Conservation (phyloP, 2,329 filamentous ascomycete genomes). For the Coniochaeta sp. region DNA sequence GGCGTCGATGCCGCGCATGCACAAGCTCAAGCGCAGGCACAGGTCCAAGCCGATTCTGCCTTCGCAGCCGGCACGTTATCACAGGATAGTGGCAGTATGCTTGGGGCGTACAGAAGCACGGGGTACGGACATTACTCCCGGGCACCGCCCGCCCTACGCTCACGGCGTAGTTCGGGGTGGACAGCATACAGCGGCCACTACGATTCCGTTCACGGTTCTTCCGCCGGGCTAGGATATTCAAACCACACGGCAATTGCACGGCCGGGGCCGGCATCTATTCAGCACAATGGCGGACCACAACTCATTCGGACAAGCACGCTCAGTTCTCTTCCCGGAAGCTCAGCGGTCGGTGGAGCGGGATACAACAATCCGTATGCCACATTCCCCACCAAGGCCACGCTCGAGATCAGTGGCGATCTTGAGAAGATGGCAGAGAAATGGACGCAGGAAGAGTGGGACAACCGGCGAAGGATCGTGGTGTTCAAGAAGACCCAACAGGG, state of each 20-base stretch:
- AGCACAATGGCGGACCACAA: conserved; percentile 38
- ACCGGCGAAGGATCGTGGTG: conserved; percentile 76
- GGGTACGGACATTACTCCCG: conserved; percentile 42
- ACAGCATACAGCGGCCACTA: conserved; percentile 29
- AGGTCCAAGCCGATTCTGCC: conserved; percentile 24
- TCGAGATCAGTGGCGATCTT: conserved; percentile 82
- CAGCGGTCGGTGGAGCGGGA: conserved; percentile 28
- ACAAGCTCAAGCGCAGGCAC: conserved; percentile 28
- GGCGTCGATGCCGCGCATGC: conserved; percentile 41
- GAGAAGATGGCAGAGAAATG: conserved; percentile 77
- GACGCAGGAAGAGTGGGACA: conserved; percentile 73
- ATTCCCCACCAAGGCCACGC: conserved; percentile 74
- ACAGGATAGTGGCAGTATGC: conserved; percentile 42
- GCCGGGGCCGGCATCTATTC: conserved; percentile 38
- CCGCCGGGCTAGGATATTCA: conserved; percentile 30
- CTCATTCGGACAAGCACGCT: conserved; percentile 49
- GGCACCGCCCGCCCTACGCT: conserved; percentile 18
- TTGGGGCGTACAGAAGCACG: conserved; percentile 45
- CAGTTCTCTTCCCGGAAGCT: conserved; percentile 28
- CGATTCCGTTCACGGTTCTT: conserved; percentile 28
- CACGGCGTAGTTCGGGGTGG: conserved; percentile 19
- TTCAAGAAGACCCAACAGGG: conserved; percentile 79
- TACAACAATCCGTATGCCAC: conserved; percentile 73
- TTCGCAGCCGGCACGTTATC: conserved; percentile 24
- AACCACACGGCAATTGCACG: conserved; percentile 37